These are phyloP conservation scores for Lantana camara DNA, from an alignment of 257 asterid species.

Conservation along the genomic window DNA sequence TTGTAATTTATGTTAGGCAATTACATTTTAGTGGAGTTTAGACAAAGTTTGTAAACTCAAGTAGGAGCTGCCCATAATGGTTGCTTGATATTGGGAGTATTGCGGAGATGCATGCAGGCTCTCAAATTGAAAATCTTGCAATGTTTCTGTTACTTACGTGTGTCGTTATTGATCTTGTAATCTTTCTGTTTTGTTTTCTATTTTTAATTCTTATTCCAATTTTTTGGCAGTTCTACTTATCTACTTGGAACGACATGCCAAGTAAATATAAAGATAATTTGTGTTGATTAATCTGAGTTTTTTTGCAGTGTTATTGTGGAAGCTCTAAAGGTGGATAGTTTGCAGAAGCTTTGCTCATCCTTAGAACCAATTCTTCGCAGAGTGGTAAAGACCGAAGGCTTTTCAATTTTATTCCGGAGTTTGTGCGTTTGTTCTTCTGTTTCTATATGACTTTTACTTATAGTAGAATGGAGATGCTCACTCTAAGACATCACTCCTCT, in stretches of 20 bases:
- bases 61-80: neutral
- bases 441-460: neutral
- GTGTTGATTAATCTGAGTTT: constrained; percentile 10
- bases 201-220: constrained; percentile 2
- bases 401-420: constrained; percentile 11
- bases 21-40: constrained; percentile 12
- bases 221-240: neutral
- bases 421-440: neutral
- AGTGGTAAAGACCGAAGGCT: constrained; percentile 66
- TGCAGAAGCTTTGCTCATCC: constrained; percentile 96
- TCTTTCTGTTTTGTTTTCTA: neutral
- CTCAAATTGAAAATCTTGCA: constrained; percentile 3
- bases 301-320: constrained; percentile 92
- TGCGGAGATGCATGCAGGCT: neutral
- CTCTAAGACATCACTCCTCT: neutral
- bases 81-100: neutral
- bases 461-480: constrained; percentile 15
- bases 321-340: constrained; percentile 93
- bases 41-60: neutral
- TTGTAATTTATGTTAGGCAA: neutral
- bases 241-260: constrained; percentile 6
- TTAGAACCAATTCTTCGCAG: constrained; percentile 94
- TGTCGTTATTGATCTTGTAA: neutral
- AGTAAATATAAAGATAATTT: neutral
- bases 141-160: constrained; percentile 5